A percentile compares a stretch with the other conserved stretches of the same genome.
These are phyloP conservation scores for Ceratopteris richardii DNA, from an alignment of 75 land plant genomes.

Conservation along the genomic window DNA sequence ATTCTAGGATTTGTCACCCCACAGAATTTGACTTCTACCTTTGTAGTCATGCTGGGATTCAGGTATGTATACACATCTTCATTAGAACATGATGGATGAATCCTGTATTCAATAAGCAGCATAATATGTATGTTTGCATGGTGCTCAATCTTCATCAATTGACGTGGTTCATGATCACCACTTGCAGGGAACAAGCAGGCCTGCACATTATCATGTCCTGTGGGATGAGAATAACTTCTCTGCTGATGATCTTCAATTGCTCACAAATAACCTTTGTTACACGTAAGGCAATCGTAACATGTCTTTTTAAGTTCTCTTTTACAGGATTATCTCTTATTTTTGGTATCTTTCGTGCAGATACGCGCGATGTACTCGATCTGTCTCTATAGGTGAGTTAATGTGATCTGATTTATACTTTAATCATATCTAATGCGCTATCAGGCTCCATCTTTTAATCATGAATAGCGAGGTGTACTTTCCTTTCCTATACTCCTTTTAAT, in stretches of 20 bases:
- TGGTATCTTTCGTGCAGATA: slow-evolving; percentile 30
- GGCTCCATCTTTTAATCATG: too few species aligned
- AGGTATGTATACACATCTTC: slow-evolving; percentile 33
- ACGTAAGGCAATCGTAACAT: slow-evolving; percentile 36
- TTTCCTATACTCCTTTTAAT: too few species aligned
- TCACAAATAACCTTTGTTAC: slow-evolving; percentile 91
- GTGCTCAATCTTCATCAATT: too few species aligned
- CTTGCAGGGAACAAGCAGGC: slow-evolving; percentile 85
- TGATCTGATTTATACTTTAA: too few species aligned
- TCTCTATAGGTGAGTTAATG: slow-evolving; percentile 42
- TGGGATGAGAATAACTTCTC: slow-evolving; percentile 97
- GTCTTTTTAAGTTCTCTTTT: neutral
- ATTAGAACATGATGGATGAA: neutral
- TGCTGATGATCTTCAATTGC: slow-evolving; percentile 76
- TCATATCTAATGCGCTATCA: too few species aligned
- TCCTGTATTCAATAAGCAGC: too few species aligned
- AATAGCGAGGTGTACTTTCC: too few species aligned
- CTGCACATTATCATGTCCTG: slow-evolving; percentile 95
- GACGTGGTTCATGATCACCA: too few species aligned
- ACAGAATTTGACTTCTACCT: slow-evolving; percentile 96
- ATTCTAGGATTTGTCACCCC: slow-evolving; percentile 94
- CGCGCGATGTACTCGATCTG: slow-evolving; percentile 55
- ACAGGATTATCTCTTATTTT: neutral
- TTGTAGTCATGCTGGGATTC: slow-evolving; percentile 98
- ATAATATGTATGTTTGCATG: too few species aligned